Base-by-base conservation (phyloP, 1,139 yeast species). In the Pneumocystis jirovecii region DNA sequence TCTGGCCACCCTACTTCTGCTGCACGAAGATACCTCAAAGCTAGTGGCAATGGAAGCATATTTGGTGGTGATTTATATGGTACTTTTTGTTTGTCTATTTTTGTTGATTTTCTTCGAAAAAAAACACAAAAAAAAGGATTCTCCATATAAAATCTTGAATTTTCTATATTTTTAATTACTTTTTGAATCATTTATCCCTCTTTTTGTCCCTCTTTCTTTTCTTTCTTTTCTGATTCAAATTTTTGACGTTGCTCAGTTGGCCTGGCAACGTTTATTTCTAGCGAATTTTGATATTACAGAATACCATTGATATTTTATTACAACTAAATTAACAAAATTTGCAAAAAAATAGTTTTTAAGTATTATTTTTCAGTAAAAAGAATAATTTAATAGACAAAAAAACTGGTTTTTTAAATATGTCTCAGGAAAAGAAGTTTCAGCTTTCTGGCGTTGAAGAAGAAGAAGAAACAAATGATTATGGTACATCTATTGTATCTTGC, bases 21-120 rank as follows among this genome's bases (percentile, higher is more conserved):
- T 25, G 63, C 63, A 1, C 63, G 63, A 44, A 61, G 45, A 61
- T 61, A 61, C 4, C 63, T 31, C 15, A 42, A 37, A n/a, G 63
- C 63, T 7, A 44, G 15, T 15, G 63, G 21, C 8, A 61, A 21
- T 29, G 63, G 15, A 42, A 29, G 40, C 7, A 39, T 31, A 12
- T 60, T 60, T 2, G 45, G 6, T 15, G 17, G 34, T 8, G 6
- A 12, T 25, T 2, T 25, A 25, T 8, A 25, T 21, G 10, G 12
- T 12, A 8, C 1, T 10, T 50, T 29, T 50, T 25, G 15, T 50
- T 25, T 50, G n/a, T 17, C 2, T 44, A 19, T 19, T 44, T 44
- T 25, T 1, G 34, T 50, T 6, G 57, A 25, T 25, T 50, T 50
- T 50, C 25, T 7, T 7, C 34, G 31, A 15, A 50, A 50, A 50